Conservation (phyloP, 2,329 filamentous ascomycete species). For the Sordariomycetes sp. region DNA sequence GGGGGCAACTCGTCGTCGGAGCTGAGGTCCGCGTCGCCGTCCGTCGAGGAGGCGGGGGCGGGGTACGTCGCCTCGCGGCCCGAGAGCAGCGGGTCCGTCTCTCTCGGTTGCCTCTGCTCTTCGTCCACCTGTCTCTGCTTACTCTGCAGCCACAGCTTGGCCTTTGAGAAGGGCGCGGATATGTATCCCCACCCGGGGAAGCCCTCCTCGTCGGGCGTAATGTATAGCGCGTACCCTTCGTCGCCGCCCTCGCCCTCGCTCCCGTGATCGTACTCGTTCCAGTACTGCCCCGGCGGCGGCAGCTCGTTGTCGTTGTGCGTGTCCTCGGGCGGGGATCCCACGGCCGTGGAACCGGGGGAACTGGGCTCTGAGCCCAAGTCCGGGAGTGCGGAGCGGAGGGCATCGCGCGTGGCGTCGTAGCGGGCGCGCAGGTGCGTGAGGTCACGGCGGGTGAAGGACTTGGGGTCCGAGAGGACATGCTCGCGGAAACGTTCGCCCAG, state of each 20-base stretch:
- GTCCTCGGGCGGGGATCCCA: conserved; percentile 6
- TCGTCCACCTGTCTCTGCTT: conserved; percentile 10
- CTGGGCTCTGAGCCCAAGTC: conserved; percentile 20
- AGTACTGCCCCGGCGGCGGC: conserved; percentile 39
- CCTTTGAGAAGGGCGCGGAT: conserved; percentile 32
- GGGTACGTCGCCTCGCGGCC: conserved; percentile 10
- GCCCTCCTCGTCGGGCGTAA: conserved; percentile 52
- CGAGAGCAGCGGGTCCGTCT: background rate
- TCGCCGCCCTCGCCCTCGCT: conserved; percentile 49
- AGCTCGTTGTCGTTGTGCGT: conserved; percentile 8
- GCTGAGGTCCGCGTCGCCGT: conserved; percentile 23
- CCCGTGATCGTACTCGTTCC: conserved; percentile 80
- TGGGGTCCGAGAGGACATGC: conserved; percentile 49
- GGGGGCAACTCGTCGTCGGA: conserved; percentile 8
- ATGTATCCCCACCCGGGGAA: conserved; percentile 54
- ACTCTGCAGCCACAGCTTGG: conserved; percentile 36
- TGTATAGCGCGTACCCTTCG: conserved; percentile 57
- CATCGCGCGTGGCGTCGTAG: conserved; percentile 34
- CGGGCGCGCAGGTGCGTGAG: conserved; percentile 37
- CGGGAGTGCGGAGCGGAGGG: conserved; percentile 31
- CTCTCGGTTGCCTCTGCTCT: conserved; percentile 9
- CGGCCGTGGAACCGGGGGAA: conserved; percentile 19
- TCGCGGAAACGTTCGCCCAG: conserved; percentile 54
- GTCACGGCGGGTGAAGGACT: conserved; percentile 59
- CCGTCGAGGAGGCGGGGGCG: conserved; percentile 9